Conservation (phyloP, 768 basidiomycete genomes). For the Xerocomus potaroensis region DNA sequence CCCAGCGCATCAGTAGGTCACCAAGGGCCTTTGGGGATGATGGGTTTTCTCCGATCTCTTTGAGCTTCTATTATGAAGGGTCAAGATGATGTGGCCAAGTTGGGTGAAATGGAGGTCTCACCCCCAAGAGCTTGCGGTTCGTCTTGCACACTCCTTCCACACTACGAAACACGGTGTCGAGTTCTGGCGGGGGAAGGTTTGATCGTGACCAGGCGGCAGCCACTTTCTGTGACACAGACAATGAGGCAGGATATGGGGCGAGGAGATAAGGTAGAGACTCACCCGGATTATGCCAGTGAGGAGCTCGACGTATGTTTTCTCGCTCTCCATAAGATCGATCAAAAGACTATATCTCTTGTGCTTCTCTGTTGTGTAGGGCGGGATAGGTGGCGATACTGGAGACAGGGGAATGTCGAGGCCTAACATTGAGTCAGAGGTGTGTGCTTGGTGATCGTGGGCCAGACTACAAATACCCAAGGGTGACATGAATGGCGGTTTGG, state of each 20-base stretch:
- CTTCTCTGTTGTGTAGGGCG: constrained; percentile 39
- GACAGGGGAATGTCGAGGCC: constrained; percentile 23
- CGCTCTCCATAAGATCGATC: constrained; percentile 89
- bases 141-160: constrained; percentile 92
- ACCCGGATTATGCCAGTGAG: constrained; percentile 89
- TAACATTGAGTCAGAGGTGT: constrained; percentile 18
- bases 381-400: constrained; percentile 17
- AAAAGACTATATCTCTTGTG: constrained; percentile 76
- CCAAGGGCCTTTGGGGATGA: constrained; percentile 91
- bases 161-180: constrained; percentile 92
- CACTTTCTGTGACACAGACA: constrained; percentile 63
- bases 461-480: constrained; percentile 22
- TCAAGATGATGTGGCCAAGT: background rate
- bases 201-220: constrained; percentile 97
- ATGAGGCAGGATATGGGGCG: constrained; percentile 7
- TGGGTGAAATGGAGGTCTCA: constrained; percentile 26
- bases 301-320: constrained; percentile 87
- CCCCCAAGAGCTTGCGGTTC: constrained; percentile 74
- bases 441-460: constrained; percentile 1
- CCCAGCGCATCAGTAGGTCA: constrained; percentile 97
- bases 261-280: constrained; percentile 29
- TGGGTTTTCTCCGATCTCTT: constrained; percentile 90
- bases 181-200: constrained; percentile 87
- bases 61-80: constrained; percentile 64
- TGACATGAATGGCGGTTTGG: constrained; percentile 9